Conservation (phyloP, 345 rosid species). For the Microcos paniculata region DNA sequence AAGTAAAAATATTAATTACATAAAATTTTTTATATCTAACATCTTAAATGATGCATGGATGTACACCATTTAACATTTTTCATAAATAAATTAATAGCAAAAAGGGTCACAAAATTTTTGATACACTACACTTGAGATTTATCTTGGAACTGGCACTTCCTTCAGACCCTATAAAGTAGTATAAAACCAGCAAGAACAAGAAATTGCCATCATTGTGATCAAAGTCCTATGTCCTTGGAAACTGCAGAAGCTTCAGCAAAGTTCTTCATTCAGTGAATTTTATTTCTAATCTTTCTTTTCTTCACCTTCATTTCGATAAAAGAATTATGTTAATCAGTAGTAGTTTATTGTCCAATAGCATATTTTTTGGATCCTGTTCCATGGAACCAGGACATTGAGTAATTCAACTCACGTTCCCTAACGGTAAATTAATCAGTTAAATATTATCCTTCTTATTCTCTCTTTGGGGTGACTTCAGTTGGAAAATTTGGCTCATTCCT, state of each 20-base stretch:
- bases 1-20: too few relatives aligned
- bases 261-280: not conserved
- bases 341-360: conserved; percentile 18
- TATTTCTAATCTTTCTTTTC: not conserved
- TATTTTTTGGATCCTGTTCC: conserved; percentile 33
- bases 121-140: too few relatives aligned
- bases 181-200: too few relatives aligned
- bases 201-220: not conserved
- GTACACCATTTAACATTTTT: too few relatives aligned
- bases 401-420: conserved; percentile 8
- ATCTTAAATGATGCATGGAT: too few relatives aligned
- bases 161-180: too few relatives aligned
- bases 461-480: not conserved
- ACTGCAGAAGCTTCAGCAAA: not conserved
- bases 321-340: not conserved
- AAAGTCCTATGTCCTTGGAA: not conserved
- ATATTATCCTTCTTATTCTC: not conserved
- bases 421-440: not conserved
- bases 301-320: not conserved
- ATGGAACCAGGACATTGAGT: conserved; percentile 19
- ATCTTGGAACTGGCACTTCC: too few relatives aligned
- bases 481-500: not conserved
- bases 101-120: too few relatives aligned
- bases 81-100: too few relatives aligned
- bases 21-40: too few relatives aligned